Conservation (phyloP, 768 basidiomycete species). For the Panaeolus papilionaceus region DNA sequence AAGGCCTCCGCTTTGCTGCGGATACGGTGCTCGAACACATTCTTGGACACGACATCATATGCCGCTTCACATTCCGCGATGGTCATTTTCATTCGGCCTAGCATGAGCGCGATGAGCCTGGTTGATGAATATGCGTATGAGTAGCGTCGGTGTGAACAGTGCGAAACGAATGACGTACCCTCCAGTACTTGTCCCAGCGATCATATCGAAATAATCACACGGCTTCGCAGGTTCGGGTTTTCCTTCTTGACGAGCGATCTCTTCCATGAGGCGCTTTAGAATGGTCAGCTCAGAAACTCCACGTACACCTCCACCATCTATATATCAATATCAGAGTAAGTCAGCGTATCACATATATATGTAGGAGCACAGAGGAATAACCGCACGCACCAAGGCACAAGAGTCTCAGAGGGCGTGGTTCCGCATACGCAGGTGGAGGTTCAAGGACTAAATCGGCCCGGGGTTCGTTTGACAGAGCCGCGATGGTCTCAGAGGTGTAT, state of each 20-base stretch:
- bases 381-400: neutral
- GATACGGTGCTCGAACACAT: neutral
- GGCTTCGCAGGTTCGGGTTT: slow-evolving; percentile 28
- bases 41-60: neutral
- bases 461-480: slow-evolving; percentile 17
- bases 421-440: slow-evolving; percentile 5
- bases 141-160: neutral
- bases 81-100: slow-evolving; percentile 42
- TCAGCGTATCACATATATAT: neutral
- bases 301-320: slow-evolving; percentile 41
- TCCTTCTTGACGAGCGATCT: slow-evolving; percentile 21
- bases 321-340: neutral
- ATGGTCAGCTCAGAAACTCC: slow-evolving; percentile 37
- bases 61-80: slow-evolving; percentile 25
- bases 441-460: slow-evolving; percentile 16
- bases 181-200: slow-evolving; percentile 40
- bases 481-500: slow-evolving; percentile 16
- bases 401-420: neutral
- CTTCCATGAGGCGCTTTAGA: slow-evolving; percentile 34
- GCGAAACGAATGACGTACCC: slow-evolving; percentile 28
- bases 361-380: neutral
- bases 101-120: slow-evolving; percentile 43
- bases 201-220: slow-evolving; percentile 41
- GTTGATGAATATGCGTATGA: too few relatives aligned
- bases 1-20: neutral